Conservation (phyloP, 139 green algal species). For the Picochlorum sp. region DNA sequence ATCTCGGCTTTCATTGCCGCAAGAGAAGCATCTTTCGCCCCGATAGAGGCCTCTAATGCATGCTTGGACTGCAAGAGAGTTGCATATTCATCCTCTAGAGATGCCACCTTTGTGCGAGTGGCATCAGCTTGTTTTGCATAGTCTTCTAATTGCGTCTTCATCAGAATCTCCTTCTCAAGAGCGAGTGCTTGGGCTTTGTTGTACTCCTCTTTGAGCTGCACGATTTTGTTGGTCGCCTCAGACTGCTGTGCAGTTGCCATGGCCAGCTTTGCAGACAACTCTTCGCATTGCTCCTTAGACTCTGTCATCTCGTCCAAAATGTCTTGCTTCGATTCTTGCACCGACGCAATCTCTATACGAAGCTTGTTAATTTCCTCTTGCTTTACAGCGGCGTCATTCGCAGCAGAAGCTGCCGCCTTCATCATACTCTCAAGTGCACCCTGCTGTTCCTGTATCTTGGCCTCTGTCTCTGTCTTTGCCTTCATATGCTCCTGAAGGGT, state of each 20-base stretch:
- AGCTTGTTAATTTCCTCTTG: constrained; percentile 1
- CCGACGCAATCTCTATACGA: neutral
- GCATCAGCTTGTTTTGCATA: neutral
- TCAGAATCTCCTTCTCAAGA: neutral
- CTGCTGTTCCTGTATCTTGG: constrained; percentile 19
- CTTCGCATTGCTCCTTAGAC: neutral
- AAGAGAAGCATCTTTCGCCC: neutral
- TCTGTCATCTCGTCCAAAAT: neutral
- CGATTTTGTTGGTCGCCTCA: constrained; percentile 1
- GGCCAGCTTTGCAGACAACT: neutral
- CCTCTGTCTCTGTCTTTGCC: constrained; percentile 8
- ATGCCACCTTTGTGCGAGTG: neutral
- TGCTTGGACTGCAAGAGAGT: constrained; percentile 1
- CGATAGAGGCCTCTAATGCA: neutral
- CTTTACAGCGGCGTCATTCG: constrained; percentile 17
- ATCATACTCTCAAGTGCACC: constrained; percentile 20
- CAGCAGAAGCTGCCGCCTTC: constrained; percentile 14
- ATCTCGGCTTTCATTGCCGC: neutral
- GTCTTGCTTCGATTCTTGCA: neutral
- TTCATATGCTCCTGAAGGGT: constrained; percentile 2
- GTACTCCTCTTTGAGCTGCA: neutral
- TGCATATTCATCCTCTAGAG: neutral
- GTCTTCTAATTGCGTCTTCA: neutral
- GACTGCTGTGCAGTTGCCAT: neutral
- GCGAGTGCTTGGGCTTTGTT: neutral